A percentile compares a stretch with the other conserved stretches of the same genome.
These are phyloP conservation scores for Cucumis sativus DNA, from an alignment of 306 rosid species.

Conservation along the genomic window Cucumber_9930_V3 NC_026657.2:34062501-34063000, in stretches of 20 bases:
- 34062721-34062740: conserved; percentile 93
- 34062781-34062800: conserved; percentile 59
- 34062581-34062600: conserved; percentile 97
- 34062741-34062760: conserved; percentile 99
- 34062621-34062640: conserved; percentile 85
- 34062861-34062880: conserved; percentile 52
- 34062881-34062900: conserved; percentile 57
- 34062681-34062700: conserved; percentile 88
- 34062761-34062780: conserved; percentile 75
- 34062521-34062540: conserved; percentile 5
- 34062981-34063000: conserved; percentile 59
- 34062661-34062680: conserved; percentile 95
- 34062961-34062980: conserved; percentile 58
- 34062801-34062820: conserved; percentile 81
- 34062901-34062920: conserved; percentile 99
- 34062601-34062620: conserved; percentile 98
- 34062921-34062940: conserved; percentile 59
- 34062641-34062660: conserved; percentile 92
- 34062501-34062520: too few species aligned
- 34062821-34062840: conserved; percentile 67
- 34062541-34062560: conserved; percentile 93
- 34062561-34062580: conserved; percentile 82
- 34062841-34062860: conserved; percentile 74
- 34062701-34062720: conserved; percentile 82
- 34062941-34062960: conserved; percentile 62